Base-by-base conservation (phyloP, 805 yeast genomes). In the Barnettozyma sp. region DNA sequence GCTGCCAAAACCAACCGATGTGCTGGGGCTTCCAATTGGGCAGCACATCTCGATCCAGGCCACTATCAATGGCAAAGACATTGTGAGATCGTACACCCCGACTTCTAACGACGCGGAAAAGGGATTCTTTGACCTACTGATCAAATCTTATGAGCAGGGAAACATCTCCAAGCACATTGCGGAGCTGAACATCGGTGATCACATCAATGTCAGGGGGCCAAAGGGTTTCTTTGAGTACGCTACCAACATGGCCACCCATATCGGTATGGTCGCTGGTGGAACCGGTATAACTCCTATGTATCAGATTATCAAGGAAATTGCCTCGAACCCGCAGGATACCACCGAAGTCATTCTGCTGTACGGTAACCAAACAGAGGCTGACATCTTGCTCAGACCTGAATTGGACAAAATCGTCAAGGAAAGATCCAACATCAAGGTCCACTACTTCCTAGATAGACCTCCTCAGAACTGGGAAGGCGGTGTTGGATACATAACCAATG, bases 241-340 rank as follows among this genome's bases (percentile, higher is more conserved):
- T 35, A 86, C 94, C 48, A 84, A 83, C 62, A 77, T 81, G 78
- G 78, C 73, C 39, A 65, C 70, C 40, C 70, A 72, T 41, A 69
- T 88, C 41, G 86, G 82, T 36, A 88, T 88, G 97, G 78, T 90
- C 46, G 94, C 95, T 27, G 97, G 97, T 48, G 97, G 97, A 54
- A 85, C 97, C 25, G 97, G 97, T 58, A 82, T 87, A 52, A 82
- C 96, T 7, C 96, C 96, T 57, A 87, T 87, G 96, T 85, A 77
- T 62, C 96, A 87, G 66, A 79, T 87, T 48, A 76, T 88, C 48
- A 82, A 83, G 49, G 83, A 94, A 11, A 79, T 88, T 46, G 77
- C 78, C 50, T 63, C 67, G 39, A 76, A 88, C 56, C 90, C 94
- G 17, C 63, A 69, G 13, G 97, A 90, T 62, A 70, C 68, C 33